Conservation (phyloP, 2,329 filamentous ascomycete species). For the Septoria petroselini region DNA sequence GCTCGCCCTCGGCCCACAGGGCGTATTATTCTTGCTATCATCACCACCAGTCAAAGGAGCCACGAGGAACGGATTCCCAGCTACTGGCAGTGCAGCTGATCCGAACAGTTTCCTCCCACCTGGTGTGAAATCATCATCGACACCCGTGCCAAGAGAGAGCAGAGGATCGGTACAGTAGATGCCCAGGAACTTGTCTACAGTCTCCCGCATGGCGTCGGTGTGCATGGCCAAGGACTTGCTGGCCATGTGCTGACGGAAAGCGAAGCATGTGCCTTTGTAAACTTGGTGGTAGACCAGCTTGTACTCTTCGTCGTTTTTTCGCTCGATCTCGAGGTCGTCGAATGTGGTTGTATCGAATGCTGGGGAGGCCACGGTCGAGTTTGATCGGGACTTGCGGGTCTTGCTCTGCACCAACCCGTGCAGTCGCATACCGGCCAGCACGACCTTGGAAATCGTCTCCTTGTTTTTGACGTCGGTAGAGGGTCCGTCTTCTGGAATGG, state of each 20-base stretch:
- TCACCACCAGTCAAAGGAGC: conserved; percentile 2
- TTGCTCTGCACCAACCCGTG: conserved; percentile 49
- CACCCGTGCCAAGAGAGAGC: conserved; percentile 13
- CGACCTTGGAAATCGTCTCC: conserved; percentile 48
- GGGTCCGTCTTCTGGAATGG: conserved; percentile 10
- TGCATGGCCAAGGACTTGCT: conserved; percentile 40
- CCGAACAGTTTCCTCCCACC: conserved; percentile 35
- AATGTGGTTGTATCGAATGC: conserved; percentile 21
- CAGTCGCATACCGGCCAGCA: conserved; percentile 54
- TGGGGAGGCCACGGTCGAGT: conserved; percentile 22
- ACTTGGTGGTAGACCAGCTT: conserved; percentile 53
- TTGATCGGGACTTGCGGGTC: conserved; percentile 31
- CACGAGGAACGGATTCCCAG: conserved; percentile 21
- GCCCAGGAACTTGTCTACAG: conserved; percentile 47
- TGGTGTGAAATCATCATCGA: conserved; percentile 30
- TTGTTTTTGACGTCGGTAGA: conserved; percentile 43
- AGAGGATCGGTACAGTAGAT: conserved; percentile 50
- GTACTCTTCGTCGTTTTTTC: conserved; percentile 49
- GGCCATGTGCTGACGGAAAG: conserved; percentile 45
- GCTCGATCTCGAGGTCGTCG: conserved; percentile 24
- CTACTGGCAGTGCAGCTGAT: conserved; percentile 13
- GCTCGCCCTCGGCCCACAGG: conserved; percentile 9
- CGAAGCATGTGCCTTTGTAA: conserved; percentile 50
- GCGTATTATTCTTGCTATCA: conserved; percentile 22
- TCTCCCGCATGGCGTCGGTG: conserved; percentile 46